Evolutionary conservation across 139 green algal genomes (phyloP), one percentile per base, ranked within the genome.

Genomic region (Asterochloris sp.): DNA sequence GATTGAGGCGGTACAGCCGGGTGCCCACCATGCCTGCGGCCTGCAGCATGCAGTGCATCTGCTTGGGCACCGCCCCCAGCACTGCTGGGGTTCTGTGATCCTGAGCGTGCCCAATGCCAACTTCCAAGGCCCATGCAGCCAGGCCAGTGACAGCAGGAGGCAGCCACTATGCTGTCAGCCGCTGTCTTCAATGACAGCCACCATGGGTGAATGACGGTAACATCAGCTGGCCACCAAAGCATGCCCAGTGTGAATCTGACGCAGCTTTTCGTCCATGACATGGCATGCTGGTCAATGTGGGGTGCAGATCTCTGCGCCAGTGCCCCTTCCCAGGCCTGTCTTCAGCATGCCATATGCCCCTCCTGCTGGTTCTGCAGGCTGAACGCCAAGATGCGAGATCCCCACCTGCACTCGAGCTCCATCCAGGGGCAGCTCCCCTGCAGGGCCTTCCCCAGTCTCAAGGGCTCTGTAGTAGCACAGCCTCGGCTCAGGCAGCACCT

Each of bases 391-490:
- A 54, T 54, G 38, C 21, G 11, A 66, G n/a, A 11, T 14, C 16
- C 82, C 67, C 26, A 85, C 82, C 66, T 73, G 62, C 24, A 85
- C 54, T 38, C 10, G 69, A 14, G 24, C 69, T 13, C 75, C 82
- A 13, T 78, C 62, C 29, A 85, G 24, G 11, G 23, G 13, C 66
- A 80, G 78, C 2, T 23, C 54, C 8, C 73, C 78, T 16, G 75
- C 60, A n/a, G 82, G 82, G 64, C 74, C 74, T 64, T 85, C 82
- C 1, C 82, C 82, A 64, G 21, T 74, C 75, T 85, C 66, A 13
- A 78, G 29, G 9, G 74, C 74, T 19, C 82, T 60, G 21, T 86
- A 86, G 76, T 86, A 83, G 6, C 62, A 62, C 0, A 86, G 60
- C 16, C 16, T 15, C 14, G 82, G 82, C 27, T 26, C 27, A 38